Evolutionary conservation across 2,329 filamentous ascomycete species (phyloP).

Genomic region (Penicillium fuscoglaucum): DNA sequence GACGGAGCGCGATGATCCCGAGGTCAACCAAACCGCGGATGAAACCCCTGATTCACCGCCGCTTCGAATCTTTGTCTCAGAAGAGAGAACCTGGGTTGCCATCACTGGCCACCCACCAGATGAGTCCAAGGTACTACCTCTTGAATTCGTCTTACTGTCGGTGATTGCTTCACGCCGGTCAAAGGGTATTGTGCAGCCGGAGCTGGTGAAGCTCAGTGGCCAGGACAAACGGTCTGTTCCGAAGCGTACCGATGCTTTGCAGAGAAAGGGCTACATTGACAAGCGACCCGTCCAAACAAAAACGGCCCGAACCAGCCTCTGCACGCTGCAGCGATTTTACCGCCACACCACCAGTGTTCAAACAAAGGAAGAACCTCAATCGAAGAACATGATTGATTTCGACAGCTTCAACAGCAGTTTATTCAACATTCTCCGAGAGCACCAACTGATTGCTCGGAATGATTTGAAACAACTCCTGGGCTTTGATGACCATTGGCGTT

Average conservation of each 20-base stretch:
- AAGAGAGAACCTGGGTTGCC: constrained; percentile 60
- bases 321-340: constrained; percentile 54
- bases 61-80: constrained; percentile 51
- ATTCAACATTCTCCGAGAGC: constrained; percentile 52
- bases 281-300: constrained; percentile 54
- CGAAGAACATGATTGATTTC: constrained; percentile 46
- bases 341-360: constrained; percentile 19
- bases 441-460: constrained; percentile 52
- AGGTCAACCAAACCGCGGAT: constrained; percentile 1
- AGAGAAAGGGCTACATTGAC: constrained; percentile 61
- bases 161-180: constrained; percentile 58
- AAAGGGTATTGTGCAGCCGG: constrained; percentile 59
- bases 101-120: constrained; percentile 62
- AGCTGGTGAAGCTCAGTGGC: constrained; percentile 55
- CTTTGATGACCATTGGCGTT: constrained; percentile 40
- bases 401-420: constrained; percentile 51
- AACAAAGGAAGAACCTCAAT: constrained; percentile 1
- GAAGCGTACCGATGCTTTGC: constrained; percentile 58
- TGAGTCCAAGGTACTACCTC: constrained; percentile 51
- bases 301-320: constrained; percentile 56
- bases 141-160: constrained; percentile 59
- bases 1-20: neutral
- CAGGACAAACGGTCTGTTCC: constrained; percentile 68
- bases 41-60: constrained; percentile 2
- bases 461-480: constrained; percentile 54